These are phyloP conservation scores for Ceratocystis variospora DNA, from an alignment of 2,329 filamentous ascomycete species.

Conservation along the genomic window DNA sequence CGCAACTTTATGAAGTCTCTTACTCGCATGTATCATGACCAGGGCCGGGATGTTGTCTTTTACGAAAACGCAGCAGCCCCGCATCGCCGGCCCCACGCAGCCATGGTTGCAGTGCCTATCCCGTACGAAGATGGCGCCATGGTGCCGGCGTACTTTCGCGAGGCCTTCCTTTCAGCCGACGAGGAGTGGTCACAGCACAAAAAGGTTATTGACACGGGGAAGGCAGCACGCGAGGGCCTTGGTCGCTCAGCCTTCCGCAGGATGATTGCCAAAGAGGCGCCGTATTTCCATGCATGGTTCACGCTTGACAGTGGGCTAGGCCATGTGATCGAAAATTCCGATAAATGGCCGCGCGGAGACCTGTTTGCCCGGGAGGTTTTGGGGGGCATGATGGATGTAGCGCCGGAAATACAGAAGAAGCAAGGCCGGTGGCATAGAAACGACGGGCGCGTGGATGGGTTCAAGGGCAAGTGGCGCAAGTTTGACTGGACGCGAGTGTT, in stretches of 20 bases:
- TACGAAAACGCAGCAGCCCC: constrained; percentile 91
- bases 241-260: constrained; percentile 72
- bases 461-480: constrained; percentile 74
- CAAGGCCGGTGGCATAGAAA: constrained; percentile 72
- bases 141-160: constrained; percentile 86
- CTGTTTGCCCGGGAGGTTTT: constrained; percentile 84
- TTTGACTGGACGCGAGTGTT: constrained; percentile 72
- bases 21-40: constrained; percentile 85
- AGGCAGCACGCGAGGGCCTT: constrained; percentile 48
- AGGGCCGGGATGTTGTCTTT: constrained; percentile 84
- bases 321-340: constrained; percentile 77
- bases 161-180: constrained; percentile 77
- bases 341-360: constrained; percentile 79
- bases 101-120: constrained; percentile 73
- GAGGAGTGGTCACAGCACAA: constrained; percentile 94
- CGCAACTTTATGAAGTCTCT: constrained; percentile 98
- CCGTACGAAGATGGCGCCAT: constrained; percentile 85
- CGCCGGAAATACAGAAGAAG: constrained; percentile 70
- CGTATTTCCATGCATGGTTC: constrained; percentile 98
- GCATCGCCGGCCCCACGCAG: constrained; percentile 65
- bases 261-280: constrained; percentile 84
- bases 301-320: constrained; percentile 80
- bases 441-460: constrained; percentile 58
- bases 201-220: constrained; percentile 79
- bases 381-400: constrained; percentile 79